These are phyloP conservation scores for Solanum tacnaense DNA, from an alignment of 257 asterid species.

Conservation along the genomic window DNA sequence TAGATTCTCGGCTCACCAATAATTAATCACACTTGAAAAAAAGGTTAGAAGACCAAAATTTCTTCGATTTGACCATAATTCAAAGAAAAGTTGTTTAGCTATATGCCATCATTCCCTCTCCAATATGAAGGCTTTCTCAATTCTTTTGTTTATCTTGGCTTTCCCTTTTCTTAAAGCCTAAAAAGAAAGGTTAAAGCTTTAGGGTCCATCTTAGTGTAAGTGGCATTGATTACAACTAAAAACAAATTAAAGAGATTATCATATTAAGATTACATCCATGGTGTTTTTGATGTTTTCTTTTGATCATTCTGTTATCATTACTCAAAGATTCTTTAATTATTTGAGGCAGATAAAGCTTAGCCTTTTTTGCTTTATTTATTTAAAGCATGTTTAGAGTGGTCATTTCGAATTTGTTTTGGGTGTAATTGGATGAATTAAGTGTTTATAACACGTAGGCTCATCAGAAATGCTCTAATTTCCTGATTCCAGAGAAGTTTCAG, in stretches of 20 bases:
- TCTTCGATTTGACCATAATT: not conserved
- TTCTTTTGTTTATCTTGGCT: not conserved
- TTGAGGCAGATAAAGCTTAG: not conserved
- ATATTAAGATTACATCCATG: conserved; percentile 9
- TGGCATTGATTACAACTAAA: conserved; percentile 10
- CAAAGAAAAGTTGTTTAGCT: not conserved
- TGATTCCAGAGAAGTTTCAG: not conserved
- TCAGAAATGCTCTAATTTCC: not conserved
- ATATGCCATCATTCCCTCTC: conserved; percentile 3
- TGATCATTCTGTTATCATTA: conserved; percentile 15
- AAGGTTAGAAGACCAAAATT: not conserved
- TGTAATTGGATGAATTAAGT: not conserved
- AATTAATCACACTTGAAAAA: not conserved
- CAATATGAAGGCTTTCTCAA: conserved; percentile 18
- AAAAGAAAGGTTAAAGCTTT: conserved; percentile 2
- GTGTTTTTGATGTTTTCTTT: conserved; percentile 4
- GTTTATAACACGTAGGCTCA: not conserved
- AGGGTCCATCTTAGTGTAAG: conserved; percentile 13
- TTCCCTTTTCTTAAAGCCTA: not conserved
- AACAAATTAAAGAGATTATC: not conserved
- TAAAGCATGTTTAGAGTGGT: not conserved
- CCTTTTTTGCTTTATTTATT: not conserved
- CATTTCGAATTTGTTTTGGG: not conserved
- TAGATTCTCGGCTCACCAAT: not conserved
- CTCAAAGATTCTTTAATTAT: conserved; percentile 17